Evolutionary conservation across 2,329 filamentous ascomycete species (phyloP), one percentile per base, ranked within the genome.

Genomic region (Diaporthe sp.): DNA sequence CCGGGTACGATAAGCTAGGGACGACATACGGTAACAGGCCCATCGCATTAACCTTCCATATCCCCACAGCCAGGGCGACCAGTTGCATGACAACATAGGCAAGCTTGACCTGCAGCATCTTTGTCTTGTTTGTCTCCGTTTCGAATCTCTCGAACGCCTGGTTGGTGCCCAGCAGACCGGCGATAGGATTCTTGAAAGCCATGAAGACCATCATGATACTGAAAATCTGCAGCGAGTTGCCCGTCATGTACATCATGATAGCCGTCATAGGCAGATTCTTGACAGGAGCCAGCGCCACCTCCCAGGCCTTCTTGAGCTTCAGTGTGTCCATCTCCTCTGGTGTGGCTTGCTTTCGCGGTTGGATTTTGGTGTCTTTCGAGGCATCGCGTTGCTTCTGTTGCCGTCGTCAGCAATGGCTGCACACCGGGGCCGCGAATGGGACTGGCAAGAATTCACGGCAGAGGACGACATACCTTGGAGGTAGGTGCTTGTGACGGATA

Each of bases 181-280:
- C 91, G 76, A 99, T 90, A 13, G 97, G 97, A 79, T 94, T 97
- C 89, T 98, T 98, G 90, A 99, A 99, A 61, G 98, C 93, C 94
- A 98, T 98, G 81, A 96, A 96, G 25, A 98, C 96, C 96, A 98
- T 99, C 95, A 98, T 98, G 86, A 99, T 98, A 85, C 94, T 97
- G 88, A 99, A 99, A 79, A 99, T 98, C 84, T 99, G 97, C 63
- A 99, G 91, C 77, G 95, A 95, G 87, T 98, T 99, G 81, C 97
- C 97, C 44, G 96, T 97, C 97, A 99, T 99, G 90, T 99, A 99
- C 95, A 98, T 98, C 93, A 98, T 98, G 84, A 99, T 96, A 78
- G 93, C 96, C 75, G 97, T 98, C 97, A 99, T 99, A 75, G 97
- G 97, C 63, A 99, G 89, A 83, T 94, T 93, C 88, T 99, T 99